Base-by-base conservation (phyloP, 208 protist genomes). In the Leishmania gerbilli region DNA sequence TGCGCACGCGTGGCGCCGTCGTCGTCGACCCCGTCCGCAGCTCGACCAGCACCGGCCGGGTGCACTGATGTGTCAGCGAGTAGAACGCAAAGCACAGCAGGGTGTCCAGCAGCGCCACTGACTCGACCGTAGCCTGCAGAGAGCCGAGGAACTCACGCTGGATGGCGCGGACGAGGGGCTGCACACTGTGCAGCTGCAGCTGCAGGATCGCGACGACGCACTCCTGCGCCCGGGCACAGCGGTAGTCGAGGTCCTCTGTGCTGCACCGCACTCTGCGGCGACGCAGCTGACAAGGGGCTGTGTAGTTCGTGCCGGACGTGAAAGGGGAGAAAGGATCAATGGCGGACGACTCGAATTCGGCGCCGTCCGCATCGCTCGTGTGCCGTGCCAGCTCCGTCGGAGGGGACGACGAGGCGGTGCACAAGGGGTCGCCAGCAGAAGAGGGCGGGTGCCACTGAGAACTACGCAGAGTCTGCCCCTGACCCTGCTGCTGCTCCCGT, bases 101-200 rank as follows among this genome's bases (percentile, higher is more conserved):
- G 71, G 96, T 92, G 81, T 99, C 97, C 0, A 99, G 84, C 84
- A 99, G 88, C 15, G 96, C 90, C 21, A 99, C 88, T 8, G 92
- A 88, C 76, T 99, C 97, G 53, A 83, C 86, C 34, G 95, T 89
- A 0, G 92, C 92, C 86, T 98, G 95, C 69, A 99, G 83, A 27
- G 84, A 86, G n/a, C 91, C 91, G 2, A 98, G 87, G 21, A 81
- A 81, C 40, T 88, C 84, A 6, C 82, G 84, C 47, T 97, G 89
- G n/a, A 90, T 81, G 21, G 80, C 72, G 55, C 95, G 77, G 31
- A 98, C 82, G 34, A 86, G 87, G 8, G 85, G 83, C 62, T 90
- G 84, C 58, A 97, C 92, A 27, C 79, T 71, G 47, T 75, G 79
- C 62, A 92, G 34, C 78, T 96, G 88, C 76, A 92, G 80, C 8